These are phyloP conservation scores for Claviceps quebecensis DNA, from an alignment of 2,329 filamentous ascomycete genomes.

Conservation along the genomic window DNA sequence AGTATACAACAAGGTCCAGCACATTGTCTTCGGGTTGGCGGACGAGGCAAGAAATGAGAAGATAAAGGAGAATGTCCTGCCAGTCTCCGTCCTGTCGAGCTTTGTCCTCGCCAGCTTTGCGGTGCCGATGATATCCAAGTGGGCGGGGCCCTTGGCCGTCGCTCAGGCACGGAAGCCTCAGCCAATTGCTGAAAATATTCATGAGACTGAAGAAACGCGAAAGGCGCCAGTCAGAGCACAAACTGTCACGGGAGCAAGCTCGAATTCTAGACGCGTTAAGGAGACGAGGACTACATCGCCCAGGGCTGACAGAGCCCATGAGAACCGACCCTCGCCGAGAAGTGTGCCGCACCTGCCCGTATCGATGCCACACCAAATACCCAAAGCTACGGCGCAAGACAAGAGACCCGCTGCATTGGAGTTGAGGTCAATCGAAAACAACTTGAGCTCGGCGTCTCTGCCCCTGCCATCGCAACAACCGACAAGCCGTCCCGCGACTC, in stretches of 20 bases:
- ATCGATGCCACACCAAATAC: constrained; percentile 12
- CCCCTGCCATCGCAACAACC: constrained; percentile 45
- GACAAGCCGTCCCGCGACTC: constrained; percentile 40
- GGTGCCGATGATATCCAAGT: constrained; percentile 59
- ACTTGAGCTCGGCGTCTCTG: constrained; percentile 53
- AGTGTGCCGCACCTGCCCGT: constrained; percentile 10
- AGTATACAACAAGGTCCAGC: constrained; percentile 79
- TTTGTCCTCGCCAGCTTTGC: constrained; percentile 66
- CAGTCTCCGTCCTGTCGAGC: constrained; percentile 68
- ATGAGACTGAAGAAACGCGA: constrained; percentile 22
- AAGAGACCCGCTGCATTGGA: constrained; percentile 37
- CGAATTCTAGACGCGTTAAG: constrained; percentile 34
- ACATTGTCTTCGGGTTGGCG: constrained; percentile 68
- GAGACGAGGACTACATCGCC: constrained; percentile 30
- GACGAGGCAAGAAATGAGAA: constrained; percentile 56
- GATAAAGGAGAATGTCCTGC: constrained; percentile 69
- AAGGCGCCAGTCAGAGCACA: constrained; percentile 50
- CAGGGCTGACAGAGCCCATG: constrained; percentile 20
- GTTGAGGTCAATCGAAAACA: constrained; percentile 40
- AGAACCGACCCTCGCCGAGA: constrained; percentile 16
- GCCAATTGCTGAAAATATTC: constrained; percentile 15
- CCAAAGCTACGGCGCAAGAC: constrained; percentile 21
- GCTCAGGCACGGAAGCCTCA: constrained; percentile 68
- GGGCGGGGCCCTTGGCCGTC: constrained; percentile 68
- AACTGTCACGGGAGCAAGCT: constrained; percentile 42